Evolutionary conservation across 495 filamentous ascomycete genomes (phyloP).

Genomic region (Acidomyces sp.): DNA sequence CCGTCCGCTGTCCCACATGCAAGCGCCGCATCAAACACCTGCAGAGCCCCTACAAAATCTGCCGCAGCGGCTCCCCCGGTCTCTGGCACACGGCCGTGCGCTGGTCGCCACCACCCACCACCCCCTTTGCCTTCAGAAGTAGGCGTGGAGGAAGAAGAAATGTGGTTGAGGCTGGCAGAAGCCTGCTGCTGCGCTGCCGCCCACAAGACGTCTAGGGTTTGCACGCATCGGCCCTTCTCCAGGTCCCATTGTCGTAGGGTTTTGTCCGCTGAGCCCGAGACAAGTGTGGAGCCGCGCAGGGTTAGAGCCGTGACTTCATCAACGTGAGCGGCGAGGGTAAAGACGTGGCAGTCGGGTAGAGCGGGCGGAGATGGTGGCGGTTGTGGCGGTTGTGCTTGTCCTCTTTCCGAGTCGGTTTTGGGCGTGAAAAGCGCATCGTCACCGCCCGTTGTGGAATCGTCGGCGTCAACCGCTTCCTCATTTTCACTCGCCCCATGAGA

Average conservation of each 20-base stretch:
- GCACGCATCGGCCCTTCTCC: conserved; percentile 85
- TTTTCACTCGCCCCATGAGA: conserved; percentile 42
- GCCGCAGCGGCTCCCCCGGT: conserved; percentile 45
- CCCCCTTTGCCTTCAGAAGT: not conserved
- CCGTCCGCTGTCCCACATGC: conserved; percentile 98
- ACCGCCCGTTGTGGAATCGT: conserved; percentile 25
- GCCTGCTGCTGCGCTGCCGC: conserved; percentile 92
- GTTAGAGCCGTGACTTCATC: conserved; percentile 90
- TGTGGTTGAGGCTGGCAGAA: conserved; percentile 39
- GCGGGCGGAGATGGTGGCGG: conserved; percentile 45
- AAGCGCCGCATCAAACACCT: conserved; percentile 92
- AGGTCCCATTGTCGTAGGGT: conserved; percentile 96
- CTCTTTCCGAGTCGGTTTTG: not conserved
- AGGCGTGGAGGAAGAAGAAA: not conserved
- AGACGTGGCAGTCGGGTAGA: conserved; percentile 77
- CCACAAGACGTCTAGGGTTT: conserved; percentile 98
- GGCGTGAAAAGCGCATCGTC: conserved; percentile 10
- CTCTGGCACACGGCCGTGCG: conserved; percentile 42
- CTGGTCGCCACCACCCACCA: conserved; percentile 37
- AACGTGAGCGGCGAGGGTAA: conserved; percentile 77
- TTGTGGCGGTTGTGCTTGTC: not conserved
- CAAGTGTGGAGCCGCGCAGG: conserved; percentile 73
- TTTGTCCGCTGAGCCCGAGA: conserved; percentile 94
- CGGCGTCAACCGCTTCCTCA: conserved; percentile 48
- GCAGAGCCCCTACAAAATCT: conserved; percentile 88